Evolutionary conservation across 768 basidiomycete genomes (phyloP).

Genomic region (Tricholoma sp.): DNA sequence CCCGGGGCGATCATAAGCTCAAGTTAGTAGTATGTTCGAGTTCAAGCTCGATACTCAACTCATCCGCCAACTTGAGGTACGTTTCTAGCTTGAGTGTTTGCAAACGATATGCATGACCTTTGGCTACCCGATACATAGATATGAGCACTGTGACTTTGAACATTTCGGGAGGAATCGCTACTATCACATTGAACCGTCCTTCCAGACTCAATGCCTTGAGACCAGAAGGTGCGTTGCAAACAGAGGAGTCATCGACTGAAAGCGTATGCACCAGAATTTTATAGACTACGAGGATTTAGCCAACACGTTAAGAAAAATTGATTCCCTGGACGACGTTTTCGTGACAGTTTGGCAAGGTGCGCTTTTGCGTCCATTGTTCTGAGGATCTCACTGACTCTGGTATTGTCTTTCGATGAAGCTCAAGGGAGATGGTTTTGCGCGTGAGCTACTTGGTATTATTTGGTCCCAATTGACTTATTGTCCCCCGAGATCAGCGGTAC

Average conservation of each 20-base stretch:
- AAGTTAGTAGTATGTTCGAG: too few species aligned
- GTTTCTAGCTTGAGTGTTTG: not conserved
- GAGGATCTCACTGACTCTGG: not conserved
- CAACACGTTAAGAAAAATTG: constrained; percentile 50
- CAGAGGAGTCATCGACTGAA: not conserved
- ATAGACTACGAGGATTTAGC: constrained; percentile 63
- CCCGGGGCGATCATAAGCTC: too few species aligned
- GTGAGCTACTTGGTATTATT: constrained; percentile 33
- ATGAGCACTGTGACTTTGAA: constrained; percentile 46
- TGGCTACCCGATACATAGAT: not conserved
- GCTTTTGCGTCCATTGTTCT: not conserved
- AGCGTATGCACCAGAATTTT: not conserved
- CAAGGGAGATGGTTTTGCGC: constrained; percentile 72
- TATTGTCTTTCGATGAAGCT: constrained; percentile 28
- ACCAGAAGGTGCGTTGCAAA: constrained; percentile 33
- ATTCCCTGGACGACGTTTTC: constrained; percentile 54
- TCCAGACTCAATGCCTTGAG: constrained; percentile 57
- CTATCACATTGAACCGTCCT: constrained; percentile 63
- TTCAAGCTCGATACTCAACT: not conserved
- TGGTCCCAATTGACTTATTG: not conserved
- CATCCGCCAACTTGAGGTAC: not conserved
- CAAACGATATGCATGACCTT: not conserved
- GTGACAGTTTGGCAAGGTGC: constrained; percentile 67
- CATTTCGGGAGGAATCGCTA: constrained; percentile 56
- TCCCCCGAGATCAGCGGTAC: constrained; percentile 42